A percentile compares a stretch with the other conserved stretches of the same genome.
Evolutionary conservation across 345 rosid genomes (phyloP).

Genomic region (Aquilaria sinensis): DNA sequence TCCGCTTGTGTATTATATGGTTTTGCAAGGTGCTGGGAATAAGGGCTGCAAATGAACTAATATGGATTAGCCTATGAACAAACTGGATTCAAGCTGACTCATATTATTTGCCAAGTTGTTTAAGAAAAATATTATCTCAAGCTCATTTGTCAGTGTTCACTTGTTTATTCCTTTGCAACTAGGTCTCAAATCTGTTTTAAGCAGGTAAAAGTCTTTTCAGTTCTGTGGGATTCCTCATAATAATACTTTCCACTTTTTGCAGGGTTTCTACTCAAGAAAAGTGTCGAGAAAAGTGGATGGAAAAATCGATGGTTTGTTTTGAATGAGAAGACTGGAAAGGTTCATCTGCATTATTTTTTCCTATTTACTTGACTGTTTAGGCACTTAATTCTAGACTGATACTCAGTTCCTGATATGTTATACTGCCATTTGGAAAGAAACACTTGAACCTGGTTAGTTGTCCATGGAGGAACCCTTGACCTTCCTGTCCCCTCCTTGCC

Average conservation of each 20-base stretch:
- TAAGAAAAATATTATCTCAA: neutral
- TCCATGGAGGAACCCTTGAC: no score
- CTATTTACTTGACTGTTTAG: no score
- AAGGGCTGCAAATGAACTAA: no score
- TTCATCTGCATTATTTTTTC: conserved; percentile 5
- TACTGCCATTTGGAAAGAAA: no score
- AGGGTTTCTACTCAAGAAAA: conserved; percentile 85
- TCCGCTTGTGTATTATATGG: conserved; percentile 3
- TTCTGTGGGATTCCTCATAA: neutral
- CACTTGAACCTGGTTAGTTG: no score
- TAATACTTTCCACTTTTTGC: conserved; percentile 16
- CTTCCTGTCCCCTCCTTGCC: no score
- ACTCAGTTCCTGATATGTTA: no score
- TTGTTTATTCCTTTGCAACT: neutral
- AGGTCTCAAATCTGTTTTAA: no score
- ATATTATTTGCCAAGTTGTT: no score
- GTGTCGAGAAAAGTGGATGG: conserved; percentile 91
- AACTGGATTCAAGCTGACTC: no score
- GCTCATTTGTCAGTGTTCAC: neutral
- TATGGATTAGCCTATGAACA: no score
- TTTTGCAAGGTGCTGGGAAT: neutral
- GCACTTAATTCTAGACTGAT: no score
- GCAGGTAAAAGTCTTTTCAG: neutral
- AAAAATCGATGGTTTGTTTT: conserved; percentile 91
- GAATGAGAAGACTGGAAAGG: conserved; percentile 95